phyloP scores from a whole-genome alignment of 2,329 filamentous ascomycete genomes.

The Xylaria sp. region DNA sequence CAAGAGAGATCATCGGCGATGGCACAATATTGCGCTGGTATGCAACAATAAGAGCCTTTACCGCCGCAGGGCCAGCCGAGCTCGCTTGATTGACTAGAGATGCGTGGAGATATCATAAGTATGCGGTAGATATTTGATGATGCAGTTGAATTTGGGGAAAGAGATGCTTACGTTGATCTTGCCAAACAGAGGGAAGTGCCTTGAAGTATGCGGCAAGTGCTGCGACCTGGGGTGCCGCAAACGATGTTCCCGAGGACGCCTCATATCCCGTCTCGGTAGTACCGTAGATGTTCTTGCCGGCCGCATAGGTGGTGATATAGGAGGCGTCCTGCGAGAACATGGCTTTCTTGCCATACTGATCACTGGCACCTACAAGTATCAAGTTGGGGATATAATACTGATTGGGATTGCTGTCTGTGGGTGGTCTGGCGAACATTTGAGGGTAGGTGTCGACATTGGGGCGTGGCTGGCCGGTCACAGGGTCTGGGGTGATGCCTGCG shows the following conservation, averaged over 20 bases:
- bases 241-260: no score
- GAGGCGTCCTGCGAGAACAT: conserved; percentile 9
- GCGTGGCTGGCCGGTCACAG: not conserved
- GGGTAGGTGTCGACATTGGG: conserved; percentile 20
- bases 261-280: no score
- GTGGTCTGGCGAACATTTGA: conserved; percentile 6
- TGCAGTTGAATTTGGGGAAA: no score
- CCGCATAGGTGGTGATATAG: conserved; percentile 17
- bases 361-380: conserved; percentile 11
- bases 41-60: conserved; percentile 25
- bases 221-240: no score
- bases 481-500: not conserved
- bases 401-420: not conserved
- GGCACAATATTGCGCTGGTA: conserved; percentile 15
- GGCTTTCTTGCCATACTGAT: conserved; percentile 11
- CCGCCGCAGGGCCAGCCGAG: conserved; percentile 13
- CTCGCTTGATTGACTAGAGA: conserved; percentile 21
- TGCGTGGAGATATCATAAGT: not conserved
- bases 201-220: no score
- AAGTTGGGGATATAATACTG: not conserved
- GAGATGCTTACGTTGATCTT: no score
- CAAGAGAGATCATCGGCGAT: not conserved
- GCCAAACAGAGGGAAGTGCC: no score
- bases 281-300: not conserved
- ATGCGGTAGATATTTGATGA: not conserved